Percentiles rank a stretch among this genome's conserved stretches.
Conservation (phyloP, 306 rosid genomes). For the Vigna angularis region DNA sequence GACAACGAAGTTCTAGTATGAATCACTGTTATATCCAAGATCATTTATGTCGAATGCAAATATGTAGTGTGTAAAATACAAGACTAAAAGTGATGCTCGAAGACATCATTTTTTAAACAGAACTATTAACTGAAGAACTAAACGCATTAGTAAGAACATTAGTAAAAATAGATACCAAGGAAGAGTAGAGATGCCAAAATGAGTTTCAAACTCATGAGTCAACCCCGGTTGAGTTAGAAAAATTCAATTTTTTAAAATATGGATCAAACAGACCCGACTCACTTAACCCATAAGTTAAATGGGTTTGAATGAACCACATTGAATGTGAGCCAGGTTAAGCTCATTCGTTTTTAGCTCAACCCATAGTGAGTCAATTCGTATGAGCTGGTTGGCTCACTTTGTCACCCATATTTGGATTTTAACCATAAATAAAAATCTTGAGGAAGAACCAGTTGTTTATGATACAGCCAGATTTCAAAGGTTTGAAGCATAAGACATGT, state of each 20-base stretch:
- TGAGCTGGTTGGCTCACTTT: background rate
- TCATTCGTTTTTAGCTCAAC: too few relatives aligned
- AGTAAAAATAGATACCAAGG: conserved; percentile 35
- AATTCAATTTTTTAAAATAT: too few relatives aligned
- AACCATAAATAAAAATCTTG: conserved; percentile 14
- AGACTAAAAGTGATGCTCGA: conserved; percentile 23
- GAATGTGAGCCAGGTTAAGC: too few relatives aligned
- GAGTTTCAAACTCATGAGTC: too few relatives aligned
- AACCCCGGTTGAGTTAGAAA: too few relatives aligned
- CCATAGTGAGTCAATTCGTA: too few relatives aligned
- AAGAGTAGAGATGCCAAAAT: conserved; percentile 22
- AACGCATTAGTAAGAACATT: background rate
- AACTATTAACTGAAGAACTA: conserved; percentile 1
- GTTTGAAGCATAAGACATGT: conserved; percentile 10
- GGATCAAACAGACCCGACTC: too few relatives aligned
- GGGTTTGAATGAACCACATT: too few relatives aligned
- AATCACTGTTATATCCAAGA: conserved; percentile 30
- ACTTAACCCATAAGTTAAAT: too few relatives aligned
- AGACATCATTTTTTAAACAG: conserved; percentile 21
- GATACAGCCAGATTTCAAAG: conserved; percentile 31
- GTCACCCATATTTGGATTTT: conserved; percentile 3
- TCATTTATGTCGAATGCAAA: conserved; percentile 31
- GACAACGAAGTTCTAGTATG: conserved; percentile 30
- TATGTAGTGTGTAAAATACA: conserved; percentile 26
- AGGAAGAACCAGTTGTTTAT: conserved; percentile 32